These are phyloP conservation scores for Suhomyces panamericanus DNA, from an alignment of 1,139 yeast species.

Conservation along the genomic window DNA sequence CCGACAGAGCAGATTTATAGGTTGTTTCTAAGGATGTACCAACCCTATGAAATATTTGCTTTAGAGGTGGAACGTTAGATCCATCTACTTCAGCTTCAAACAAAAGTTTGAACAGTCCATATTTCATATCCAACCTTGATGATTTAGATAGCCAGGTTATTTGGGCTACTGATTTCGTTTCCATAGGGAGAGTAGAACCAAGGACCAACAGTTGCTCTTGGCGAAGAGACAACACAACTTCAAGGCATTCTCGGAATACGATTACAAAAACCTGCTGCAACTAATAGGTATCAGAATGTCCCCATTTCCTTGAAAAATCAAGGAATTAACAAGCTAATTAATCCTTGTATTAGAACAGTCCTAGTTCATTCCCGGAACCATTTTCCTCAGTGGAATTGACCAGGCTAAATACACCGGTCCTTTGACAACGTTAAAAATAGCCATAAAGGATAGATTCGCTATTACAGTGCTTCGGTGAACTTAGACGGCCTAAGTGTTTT, in stretches of 20 bases:
- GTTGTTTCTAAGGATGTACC: slow-evolving; percentile 22
- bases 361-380: too few relatives aligned
- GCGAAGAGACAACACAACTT: slow-evolving; percentile 14
- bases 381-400: too few relatives aligned
- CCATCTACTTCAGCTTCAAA: slow-evolving; percentile 10
- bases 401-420: too few relatives aligned
- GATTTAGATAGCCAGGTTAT: too few relatives aligned
- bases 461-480: slow-evolving; percentile 1
- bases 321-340: slow-evolving; percentile 23
- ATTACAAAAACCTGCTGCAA: not conserved
- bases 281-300: slow-evolving; percentile 19
- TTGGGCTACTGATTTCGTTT: slow-evolving; percentile 20
- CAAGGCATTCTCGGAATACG: slow-evolving; percentile 44
- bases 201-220: slow-evolving; percentile 20
- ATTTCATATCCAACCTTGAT: slow-evolving; percentile 19
- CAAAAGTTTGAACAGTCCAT: slow-evolving; percentile 2
- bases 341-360: slow-evolving; percentile 20
- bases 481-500: not conserved
- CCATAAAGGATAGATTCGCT: slow-evolving; percentile 1
- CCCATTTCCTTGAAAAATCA: slow-evolving; percentile 23
- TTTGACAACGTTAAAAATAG: too few relatives aligned
- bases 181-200: slow-evolving; percentile 14
- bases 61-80: slow-evolving; percentile 12
- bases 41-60: slow-evolving; percentile 19
- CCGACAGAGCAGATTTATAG: slow-evolving; percentile 27